A percentile compares a stretch with the other conserved stretches of the same genome.
phyloP scores from a whole-genome alignment of 225 moss, liverwort and hornwort genomes.

The Thuidium tamariscinum region DNA sequence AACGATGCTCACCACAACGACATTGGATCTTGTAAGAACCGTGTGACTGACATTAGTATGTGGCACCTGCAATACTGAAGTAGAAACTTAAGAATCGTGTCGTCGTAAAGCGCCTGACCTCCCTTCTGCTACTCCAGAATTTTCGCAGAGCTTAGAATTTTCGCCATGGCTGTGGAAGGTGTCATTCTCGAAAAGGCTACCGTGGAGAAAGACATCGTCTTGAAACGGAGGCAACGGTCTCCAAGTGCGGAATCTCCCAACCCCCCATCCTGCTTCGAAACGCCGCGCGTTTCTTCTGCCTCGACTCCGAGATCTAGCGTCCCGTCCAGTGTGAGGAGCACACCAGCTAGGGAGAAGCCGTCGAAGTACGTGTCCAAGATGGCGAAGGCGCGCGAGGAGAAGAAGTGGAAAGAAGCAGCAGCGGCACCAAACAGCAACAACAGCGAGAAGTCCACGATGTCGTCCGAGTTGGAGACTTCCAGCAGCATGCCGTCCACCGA shows the following conservation, averaged over 20 bases:
- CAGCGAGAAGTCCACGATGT: not conserved
- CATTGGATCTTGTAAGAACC: not conserved
- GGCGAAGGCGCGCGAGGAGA: slow-evolving; percentile 22
- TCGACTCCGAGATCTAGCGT: not conserved
- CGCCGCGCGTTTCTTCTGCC: not conserved
- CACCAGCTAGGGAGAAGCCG: not conserved
- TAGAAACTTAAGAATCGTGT: not conserved
- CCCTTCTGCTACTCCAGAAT: not conserved
- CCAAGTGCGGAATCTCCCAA: not conserved
- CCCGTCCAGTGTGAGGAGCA: not conserved
- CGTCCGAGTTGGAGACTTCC: slow-evolving; percentile 8
- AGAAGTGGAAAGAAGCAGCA: not conserved
- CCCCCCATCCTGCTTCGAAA: not conserved
- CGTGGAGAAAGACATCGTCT: not conserved
- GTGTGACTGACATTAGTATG: not conserved
- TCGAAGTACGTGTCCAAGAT: slow-evolving; percentile 24
- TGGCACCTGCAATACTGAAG: not conserved
- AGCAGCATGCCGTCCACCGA: slow-evolving; percentile 3
- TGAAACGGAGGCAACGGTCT: not conserved
- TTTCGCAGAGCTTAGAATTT: not conserved
- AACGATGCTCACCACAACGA: not conserved
- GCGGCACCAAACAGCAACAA: not conserved
- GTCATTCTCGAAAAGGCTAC: not conserved
- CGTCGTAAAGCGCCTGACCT: not conserved
- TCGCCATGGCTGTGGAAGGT: slow-evolving; percentile 4